These are phyloP conservation scores for Fusarium concolor DNA, from an alignment of 2,329 filamentous ascomycete species.

Conservation along the genomic window DNA sequence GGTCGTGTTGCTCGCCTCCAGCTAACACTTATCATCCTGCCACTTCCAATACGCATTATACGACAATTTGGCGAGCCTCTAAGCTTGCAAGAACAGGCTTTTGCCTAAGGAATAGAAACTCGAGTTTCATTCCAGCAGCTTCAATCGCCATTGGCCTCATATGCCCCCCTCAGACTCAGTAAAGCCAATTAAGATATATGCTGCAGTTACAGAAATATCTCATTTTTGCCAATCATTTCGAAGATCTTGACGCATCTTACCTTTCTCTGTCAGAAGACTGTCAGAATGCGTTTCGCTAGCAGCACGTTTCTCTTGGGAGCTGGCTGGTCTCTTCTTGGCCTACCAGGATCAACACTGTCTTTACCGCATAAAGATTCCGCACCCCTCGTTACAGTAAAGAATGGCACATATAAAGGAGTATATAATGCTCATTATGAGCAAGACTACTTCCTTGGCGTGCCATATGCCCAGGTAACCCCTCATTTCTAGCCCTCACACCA, in stretches of 20 bases:
- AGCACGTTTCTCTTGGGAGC: not conserved
- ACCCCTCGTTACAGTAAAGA: slow-evolving; percentile 15
- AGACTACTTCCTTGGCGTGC: slow-evolving; percentile 26
- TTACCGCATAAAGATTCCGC: not conserved
- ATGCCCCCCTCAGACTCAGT: too few species aligned
- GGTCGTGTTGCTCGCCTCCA: not conserved
- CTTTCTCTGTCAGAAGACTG: too few species aligned
- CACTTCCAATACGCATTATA: too few species aligned
- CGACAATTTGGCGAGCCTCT: too few species aligned
- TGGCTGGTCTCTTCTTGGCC: not conserved
- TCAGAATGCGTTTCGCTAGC: not conserved
- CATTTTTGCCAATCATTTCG: too few species aligned
- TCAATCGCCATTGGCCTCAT: too few species aligned
- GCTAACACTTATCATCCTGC: not conserved
- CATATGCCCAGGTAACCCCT: slow-evolving; percentile 12
- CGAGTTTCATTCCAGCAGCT: too few species aligned
- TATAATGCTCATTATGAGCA: slow-evolving; percentile 19
- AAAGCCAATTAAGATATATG: too few species aligned
- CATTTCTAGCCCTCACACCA: accelerated
- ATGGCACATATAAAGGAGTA: slow-evolving; percentile 26
- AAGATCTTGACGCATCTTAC: too few species aligned
- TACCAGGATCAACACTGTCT: not conserved
- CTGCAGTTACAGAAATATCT: too few species aligned
- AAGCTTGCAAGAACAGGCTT: too few species aligned
- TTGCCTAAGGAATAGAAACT: too few species aligned